A percentile compares a stretch with the other conserved stretches of the same genome.
phyloP scores from a whole-genome alignment of 495 filamentous ascomycete species.

The Neurospora sp. region DNA sequence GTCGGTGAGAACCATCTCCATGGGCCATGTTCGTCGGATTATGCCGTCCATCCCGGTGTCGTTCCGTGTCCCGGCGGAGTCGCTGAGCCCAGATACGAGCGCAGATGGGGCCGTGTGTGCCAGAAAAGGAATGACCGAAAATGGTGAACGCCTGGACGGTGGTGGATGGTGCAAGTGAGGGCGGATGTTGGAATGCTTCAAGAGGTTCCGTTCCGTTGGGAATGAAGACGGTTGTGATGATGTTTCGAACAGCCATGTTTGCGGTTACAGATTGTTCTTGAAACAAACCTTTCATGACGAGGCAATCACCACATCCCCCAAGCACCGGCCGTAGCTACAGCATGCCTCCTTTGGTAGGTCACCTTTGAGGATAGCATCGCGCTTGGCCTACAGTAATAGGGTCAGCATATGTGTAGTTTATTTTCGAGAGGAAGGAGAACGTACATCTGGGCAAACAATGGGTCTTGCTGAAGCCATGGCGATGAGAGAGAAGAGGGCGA shows the following conservation, averaged over 20 bases:
- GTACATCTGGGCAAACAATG: constrained; percentile 28
- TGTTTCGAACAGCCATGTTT: neutral
- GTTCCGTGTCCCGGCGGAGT: neutral
- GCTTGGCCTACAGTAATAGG: constrained; percentile 23
- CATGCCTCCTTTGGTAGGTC: constrained; percentile 34
- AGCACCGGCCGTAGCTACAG: constrained; percentile 40
- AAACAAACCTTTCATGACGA: constrained; percentile 12
- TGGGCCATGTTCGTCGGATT: neutral
- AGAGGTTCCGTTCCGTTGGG: neutral
- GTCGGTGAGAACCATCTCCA: neutral
- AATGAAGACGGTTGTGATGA: neutral
- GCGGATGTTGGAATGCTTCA: neutral
- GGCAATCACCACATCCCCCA: constrained; percentile 35
- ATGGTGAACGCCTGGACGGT: neutral
- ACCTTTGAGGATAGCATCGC: constrained; percentile 37
- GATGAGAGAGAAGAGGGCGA: constrained; percentile 13
- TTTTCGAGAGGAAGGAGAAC: constrained; percentile 1
- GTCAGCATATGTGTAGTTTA: constrained; percentile 3
- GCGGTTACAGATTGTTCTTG: neutral
- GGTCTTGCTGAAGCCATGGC: constrained; percentile 16
- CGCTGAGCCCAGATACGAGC: neutral
- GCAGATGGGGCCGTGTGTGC: neutral
- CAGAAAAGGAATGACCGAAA: neutral
- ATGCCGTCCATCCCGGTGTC: neutral
- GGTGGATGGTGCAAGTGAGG: neutral